Percentiles rank a stretch among this genome's conserved stretches.
phyloP scores from a whole-genome alignment of 2,329 filamentous ascomycete species.

The Dothidotthia symphoricarpi region DNA sequence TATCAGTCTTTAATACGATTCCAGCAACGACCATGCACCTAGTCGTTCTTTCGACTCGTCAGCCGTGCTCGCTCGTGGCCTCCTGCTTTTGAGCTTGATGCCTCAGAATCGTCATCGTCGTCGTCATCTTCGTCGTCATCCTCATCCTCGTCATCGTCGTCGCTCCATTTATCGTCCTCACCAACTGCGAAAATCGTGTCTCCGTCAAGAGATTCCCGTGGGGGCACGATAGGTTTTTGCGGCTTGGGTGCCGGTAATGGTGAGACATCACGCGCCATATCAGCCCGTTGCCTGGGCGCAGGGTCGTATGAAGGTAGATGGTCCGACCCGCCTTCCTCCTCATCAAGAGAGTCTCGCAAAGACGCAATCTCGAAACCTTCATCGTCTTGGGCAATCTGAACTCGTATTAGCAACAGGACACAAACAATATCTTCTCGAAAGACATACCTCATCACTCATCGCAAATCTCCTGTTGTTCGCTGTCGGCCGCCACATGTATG shows the following conservation, averaged over 20 bases:
- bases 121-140: slow-evolving; percentile 82
- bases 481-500: slow-evolving; percentile 94
- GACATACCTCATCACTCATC: slow-evolving; percentile 86
- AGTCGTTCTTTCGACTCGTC: slow-evolving; percentile 38
- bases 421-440: not conserved
- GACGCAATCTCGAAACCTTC: slow-evolving; percentile 97
- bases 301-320: slow-evolving; percentile 44
- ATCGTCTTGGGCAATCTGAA: slow-evolving; percentile 87
- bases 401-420: slow-evolving; percentile 28
- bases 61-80: slow-evolving; percentile 34
- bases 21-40: slow-evolving; percentile 6
- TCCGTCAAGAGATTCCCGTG: slow-evolving; percentile 69
- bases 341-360: slow-evolving; percentile 72
- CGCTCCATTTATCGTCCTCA: slow-evolving; percentile 80
- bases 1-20: slow-evolving; percentile 4
- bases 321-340: slow-evolving; percentile 53
- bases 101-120: slow-evolving; percentile 65
- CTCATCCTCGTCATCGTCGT: slow-evolving; percentile 60
- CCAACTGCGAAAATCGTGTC: slow-evolving; percentile 96
- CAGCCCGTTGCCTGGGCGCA: slow-evolving; percentile 28
- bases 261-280: slow-evolving; percentile 41
- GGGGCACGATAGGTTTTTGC: slow-evolving; percentile 50
- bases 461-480: slow-evolving; percentile 96
- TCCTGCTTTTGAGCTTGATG: slow-evolving; percentile 50
- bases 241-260: slow-evolving; percentile 55